Base-by-base conservation (phyloP, 257 asterid species). In the Solanum pennellii region DNA sequence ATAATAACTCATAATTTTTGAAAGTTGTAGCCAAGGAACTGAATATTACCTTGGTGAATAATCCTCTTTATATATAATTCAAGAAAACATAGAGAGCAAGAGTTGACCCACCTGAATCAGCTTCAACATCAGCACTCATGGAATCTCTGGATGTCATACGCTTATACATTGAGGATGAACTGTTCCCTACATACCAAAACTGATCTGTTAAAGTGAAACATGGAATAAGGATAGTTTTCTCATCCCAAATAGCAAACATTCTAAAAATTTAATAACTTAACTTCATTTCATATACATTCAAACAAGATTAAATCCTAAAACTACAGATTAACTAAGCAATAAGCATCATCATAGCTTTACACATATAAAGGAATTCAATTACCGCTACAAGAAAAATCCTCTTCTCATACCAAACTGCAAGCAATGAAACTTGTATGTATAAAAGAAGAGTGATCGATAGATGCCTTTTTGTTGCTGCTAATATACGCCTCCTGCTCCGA, bases 61-160 rank as follows among this genome's bases (percentile, higher is more conserved):
- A 44, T n/a, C 23, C 62, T 76, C 83, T 77, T n/a, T 15, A 42
- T 42, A 45, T 77, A 77, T 35, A 83, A 44, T 86, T 44, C 31
- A 15, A 15, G 84, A 39, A 27, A 60, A 73, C 29, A 29, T 45
- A 31, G 9, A 82, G 47, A 52, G 42, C 62, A 41, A 45, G 84
- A 79, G 41, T 25, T 45, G 84, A 62, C 85, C 71, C 88, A 95
- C 98, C 94, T 18, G 92, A 87, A 88, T 91, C 85, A 83, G 85
- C 94, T 88, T 93, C 96, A 20, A 90, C 25, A 84, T 83, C 88
- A 31, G 90, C 74, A 86, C 89, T 90, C 69, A 80, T 72, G 84
- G 86, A 87, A 72, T 95, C 97, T 87, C 89, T 92, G 29, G 94
- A 87, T 49, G 89, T 91, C 94, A 89, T 89, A 49, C 96, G 93